These are phyloP conservation scores for Calonectria crousiana DNA, from an alignment of 2,329 filamentous ascomycete species.

Conservation along the genomic window DNA sequence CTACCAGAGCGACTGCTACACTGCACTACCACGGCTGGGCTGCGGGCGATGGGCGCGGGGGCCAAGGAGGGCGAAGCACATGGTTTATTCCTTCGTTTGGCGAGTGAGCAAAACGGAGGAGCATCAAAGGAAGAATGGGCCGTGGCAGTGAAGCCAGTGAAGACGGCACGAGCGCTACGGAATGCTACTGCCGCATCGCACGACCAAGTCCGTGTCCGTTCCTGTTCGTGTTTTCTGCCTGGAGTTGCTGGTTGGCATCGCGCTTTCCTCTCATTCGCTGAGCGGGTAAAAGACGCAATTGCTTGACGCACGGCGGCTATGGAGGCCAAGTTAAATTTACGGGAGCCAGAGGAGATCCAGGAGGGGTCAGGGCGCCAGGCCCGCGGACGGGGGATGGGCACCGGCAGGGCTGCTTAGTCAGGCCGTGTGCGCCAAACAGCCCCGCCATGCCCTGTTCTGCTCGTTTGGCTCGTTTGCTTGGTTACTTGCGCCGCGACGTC, in stretches of 20 bases:
- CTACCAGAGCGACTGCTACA: not conserved
- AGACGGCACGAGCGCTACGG: not conserved
- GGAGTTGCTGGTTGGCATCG: too few relatives aligned
- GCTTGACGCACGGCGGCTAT: constrained; percentile 3
- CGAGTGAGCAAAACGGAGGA: not conserved
- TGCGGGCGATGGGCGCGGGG: not conserved
- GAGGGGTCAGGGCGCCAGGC: not conserved
- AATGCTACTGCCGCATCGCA: not conserved
- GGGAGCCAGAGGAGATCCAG: too few relatives aligned
- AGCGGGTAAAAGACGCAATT: not conserved
- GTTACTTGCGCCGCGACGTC: constrained; percentile 15
- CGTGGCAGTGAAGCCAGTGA: not conserved
- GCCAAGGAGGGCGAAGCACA: not conserved
- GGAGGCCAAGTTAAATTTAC: not conserved
- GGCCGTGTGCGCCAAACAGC: not conserved
- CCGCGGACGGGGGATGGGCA: not conserved
- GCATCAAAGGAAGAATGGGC: not conserved
- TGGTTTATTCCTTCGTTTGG: not conserved
- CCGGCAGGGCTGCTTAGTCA: constrained; percentile 14
- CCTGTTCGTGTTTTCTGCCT: not conserved
- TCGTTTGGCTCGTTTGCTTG: not conserved
- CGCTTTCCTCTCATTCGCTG: not conserved
- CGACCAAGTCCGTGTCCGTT: not conserved
- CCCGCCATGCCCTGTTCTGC: not conserved
- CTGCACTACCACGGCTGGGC: not conserved